Percentiles rank a stretch among this genome's conserved stretches.
Conservation (phyloP, 2,329 filamentous ascomycete species). For the Fusarium subtropicale region DNA sequence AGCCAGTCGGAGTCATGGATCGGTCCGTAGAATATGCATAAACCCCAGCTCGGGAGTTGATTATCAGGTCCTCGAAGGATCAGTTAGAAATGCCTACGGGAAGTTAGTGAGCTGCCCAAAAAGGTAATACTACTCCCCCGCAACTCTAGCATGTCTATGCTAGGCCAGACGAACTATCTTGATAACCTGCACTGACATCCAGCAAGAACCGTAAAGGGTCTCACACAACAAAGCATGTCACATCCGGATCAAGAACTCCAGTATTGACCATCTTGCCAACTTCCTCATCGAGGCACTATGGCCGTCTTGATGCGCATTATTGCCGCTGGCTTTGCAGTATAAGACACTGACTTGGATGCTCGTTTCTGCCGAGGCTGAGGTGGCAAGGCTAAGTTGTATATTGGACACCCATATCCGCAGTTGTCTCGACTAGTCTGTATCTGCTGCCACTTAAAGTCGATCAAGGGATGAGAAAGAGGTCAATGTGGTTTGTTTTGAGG, state of each 20-base stretch:
- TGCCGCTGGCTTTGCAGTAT: constrained; percentile 7
- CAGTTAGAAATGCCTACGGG: not conserved
- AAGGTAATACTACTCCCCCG: constrained; percentile 15
- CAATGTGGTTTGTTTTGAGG: constrained; percentile 25
- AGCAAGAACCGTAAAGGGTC: constrained; percentile 23
- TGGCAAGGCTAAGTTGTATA: not conserved
- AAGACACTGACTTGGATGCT: not conserved
- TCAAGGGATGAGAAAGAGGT: constrained; percentile 8
- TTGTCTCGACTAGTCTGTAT: constrained; percentile 9
- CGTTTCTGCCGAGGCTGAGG: constrained; percentile 2
- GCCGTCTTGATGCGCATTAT: constrained; percentile 34
- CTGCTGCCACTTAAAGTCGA: not conserved
- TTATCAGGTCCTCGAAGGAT: constrained; percentile 3
- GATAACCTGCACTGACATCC: constrained; percentile 18
- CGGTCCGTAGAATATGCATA: constrained; percentile 34
- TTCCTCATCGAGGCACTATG: constrained; percentile 39
- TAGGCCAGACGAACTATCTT: constrained; percentile 11
- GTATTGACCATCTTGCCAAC: constrained; percentile 26
- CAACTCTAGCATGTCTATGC: constrained; percentile 9
- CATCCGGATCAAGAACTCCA: not conserved
- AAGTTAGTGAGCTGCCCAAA: constrained; percentile 17
- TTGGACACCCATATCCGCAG: not conserved
- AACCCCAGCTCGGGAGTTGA: constrained; percentile 13
- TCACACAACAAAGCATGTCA: constrained; percentile 6
- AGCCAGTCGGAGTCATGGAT: constrained; percentile 24